Percentiles rank a stretch among this genome's conserved stretches.
These are phyloP conservation scores for Xylariaceae sp. DNA, from an alignment of 2,329 filamentous ascomycete genomes.

Conservation along the genomic window DNA sequence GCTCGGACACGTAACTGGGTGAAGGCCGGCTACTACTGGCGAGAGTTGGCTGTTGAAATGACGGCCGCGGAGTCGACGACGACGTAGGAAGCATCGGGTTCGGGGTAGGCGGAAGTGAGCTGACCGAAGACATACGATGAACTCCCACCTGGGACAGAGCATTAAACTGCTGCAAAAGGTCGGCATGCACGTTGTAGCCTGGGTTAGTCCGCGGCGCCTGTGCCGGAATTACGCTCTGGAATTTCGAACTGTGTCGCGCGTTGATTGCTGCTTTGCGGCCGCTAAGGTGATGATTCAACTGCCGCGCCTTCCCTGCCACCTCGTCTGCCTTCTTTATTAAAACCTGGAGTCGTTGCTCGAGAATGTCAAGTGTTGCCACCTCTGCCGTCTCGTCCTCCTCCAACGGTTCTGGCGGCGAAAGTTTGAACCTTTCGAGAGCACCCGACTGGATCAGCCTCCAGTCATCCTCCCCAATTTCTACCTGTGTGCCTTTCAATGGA, in stretches of 20 bases:
- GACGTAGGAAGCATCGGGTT: slow-evolving; percentile 24
- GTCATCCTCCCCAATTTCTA: slow-evolving; percentile 86
- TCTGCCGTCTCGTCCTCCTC: slow-evolving; percentile 85
- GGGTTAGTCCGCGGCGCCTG: slow-evolving; percentile 30
- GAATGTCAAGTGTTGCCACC: slow-evolving; percentile 74
- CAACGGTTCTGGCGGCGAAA: slow-evolving; percentile 76
- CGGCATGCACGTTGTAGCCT: slow-evolving; percentile 47
- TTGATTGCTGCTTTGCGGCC: slow-evolving; percentile 70
- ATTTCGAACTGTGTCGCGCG: slow-evolving; percentile 48
- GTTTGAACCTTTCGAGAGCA: slow-evolving; percentile 66
- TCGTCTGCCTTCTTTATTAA: slow-evolving; percentile 80
- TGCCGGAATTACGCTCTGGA: slow-evolving; percentile 33
- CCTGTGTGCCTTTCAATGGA: slow-evolving; percentile 71
- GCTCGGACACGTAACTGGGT: slow-evolving; percentile 27
- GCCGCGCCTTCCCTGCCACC: slow-evolving; percentile 59
- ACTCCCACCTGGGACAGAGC: slow-evolving; percentile 25
- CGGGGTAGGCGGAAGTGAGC: slow-evolving; percentile 31
- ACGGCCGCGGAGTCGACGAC: slow-evolving; percentile 28
- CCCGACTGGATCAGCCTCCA: slow-evolving; percentile 80
- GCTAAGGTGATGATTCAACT: slow-evolving; percentile 77
- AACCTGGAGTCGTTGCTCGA: slow-evolving; percentile 72
- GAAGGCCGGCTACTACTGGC: slow-evolving; percentile 27
- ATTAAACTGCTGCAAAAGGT: slow-evolving; percentile 53
- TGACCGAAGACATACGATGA: slow-evolving; percentile 26
- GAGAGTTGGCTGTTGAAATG: slow-evolving; percentile 26